phyloP scores from a whole-genome alignment of 176 grass and related monocot genomes.

The Secale cereale region DNA sequence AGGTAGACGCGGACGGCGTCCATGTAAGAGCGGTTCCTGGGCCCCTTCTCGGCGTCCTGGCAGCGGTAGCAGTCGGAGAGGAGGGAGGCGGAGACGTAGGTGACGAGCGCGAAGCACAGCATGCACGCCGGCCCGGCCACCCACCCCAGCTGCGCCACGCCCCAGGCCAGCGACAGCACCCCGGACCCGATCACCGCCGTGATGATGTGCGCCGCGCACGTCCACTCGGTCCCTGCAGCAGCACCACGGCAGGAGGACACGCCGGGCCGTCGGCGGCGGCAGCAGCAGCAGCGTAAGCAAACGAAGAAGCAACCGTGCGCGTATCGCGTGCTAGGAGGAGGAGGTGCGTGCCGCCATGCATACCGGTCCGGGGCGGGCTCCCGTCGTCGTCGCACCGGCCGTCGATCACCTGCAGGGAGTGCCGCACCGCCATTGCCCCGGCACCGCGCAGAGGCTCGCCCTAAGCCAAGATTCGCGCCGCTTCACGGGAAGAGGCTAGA shows the following conservation, averaged over 20 bases:
- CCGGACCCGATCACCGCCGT: conserved; percentile 94
- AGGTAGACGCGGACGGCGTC: conserved; percentile 77
- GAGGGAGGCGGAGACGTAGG: conserved; percentile 75
- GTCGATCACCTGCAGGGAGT: conserved; percentile 28
- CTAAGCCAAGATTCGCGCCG: neutral
- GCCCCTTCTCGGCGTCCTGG: conserved; percentile 45
- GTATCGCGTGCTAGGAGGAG: neutral
- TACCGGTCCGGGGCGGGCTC: conserved; percentile 30
- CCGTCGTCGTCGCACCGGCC: conserved; percentile 32
- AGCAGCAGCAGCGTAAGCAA: neutral
- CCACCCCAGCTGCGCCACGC: conserved; percentile 83
- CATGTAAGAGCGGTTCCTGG: conserved; percentile 69
- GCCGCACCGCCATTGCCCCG: conserved; percentile 40
- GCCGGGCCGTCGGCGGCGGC: neutral
- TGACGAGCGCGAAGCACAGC: conserved; percentile 71
- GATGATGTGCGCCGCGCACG: conserved; percentile 89
- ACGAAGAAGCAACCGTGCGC: neutral
- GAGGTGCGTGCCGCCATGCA: neutral
- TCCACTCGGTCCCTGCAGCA: conserved; percentile 59
- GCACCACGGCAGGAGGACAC: too few relatives aligned
- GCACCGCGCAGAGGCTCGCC: neutral
- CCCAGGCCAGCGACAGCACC: conserved; percentile 87
- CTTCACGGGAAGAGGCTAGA: neutral
- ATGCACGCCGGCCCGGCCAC: conserved; percentile 57
- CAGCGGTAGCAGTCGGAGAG: conserved; percentile 83